Base-by-base conservation (phyloP, 2,329 filamentous ascomycete genomes). In the Epichloe coenophiala region DNA sequence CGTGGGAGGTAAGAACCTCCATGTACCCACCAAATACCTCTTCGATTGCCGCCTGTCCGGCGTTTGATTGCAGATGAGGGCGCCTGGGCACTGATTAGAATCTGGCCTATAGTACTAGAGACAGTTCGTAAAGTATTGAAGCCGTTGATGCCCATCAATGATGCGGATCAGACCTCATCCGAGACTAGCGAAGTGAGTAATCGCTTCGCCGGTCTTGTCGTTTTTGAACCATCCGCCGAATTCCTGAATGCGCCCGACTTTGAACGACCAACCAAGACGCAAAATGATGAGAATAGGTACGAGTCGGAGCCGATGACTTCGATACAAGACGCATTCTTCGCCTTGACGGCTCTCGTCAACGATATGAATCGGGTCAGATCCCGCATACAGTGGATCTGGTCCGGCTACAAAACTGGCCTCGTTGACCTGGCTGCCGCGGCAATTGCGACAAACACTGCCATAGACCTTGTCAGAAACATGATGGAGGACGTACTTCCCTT, bases 191-290 rank as follows among this genome's bases (percentile, higher is more conserved):
- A 43, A 11, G 27, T 60, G 4, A 50, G 51, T 17, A 70, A 68
- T 51, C 59, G 58, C 19, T 72, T 73, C 52, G 60, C 59, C 3
- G 45, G 53, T 3, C 56, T 72, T 9, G 55, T 60, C 1, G 53
- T 71, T 12, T 60, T 70, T 40, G 68, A 71, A 23, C 61, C 67
- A 1, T 69, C 66, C 0, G 57, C 67, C 21, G 58, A 57, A 4
- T 71, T 71, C 53, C 40, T 67, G 4, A 54, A 64, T 13, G 60
- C 63, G 8, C 61, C 65, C 0, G 56, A 64, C 41, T 6, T 17
- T 36, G 17, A 54, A 8, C 23, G 50, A 19, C 41, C 56, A 5
- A 23, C 39, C 1, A 47, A 42, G 11, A 37, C 13, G 6, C 19
- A 41, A 15, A 33, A 46, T 13, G 54, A 57, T 27, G 1, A 31